Evolutionary conservation across 257 asterid species (phyloP).

Genomic region (Rehmannia glutinosa): DNA sequence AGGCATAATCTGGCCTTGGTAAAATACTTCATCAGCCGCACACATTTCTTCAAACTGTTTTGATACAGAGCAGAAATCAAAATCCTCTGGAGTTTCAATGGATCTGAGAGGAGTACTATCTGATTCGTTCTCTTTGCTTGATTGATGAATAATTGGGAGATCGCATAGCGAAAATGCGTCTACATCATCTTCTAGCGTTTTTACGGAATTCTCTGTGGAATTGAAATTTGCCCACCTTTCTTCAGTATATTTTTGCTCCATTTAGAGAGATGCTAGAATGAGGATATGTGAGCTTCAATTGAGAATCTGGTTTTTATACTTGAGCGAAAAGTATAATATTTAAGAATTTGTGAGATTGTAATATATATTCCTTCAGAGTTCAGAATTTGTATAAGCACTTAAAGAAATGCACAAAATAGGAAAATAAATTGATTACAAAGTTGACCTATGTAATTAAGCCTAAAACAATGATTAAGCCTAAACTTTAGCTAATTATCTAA

Average conservation of each 20-base stretch:
- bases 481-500: no score
- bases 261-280: not conserved
- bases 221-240: slow-evolving; percentile 9
- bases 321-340: not conserved
- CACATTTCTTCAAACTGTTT: slow-evolving; percentile 51
- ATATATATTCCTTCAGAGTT: no score
- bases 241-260: slow-evolving; percentile 6
- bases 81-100: slow-evolving; percentile 36
- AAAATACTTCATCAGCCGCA: slow-evolving; percentile 66
- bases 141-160: slow-evolving; percentile 44
- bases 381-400: no score
- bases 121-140: slow-evolving; percentile 14
- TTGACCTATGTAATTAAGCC: no score
- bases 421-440: no score
- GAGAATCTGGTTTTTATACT: not conserved
- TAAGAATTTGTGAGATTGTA: no score
- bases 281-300: not conserved
- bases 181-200: not conserved
- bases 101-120: not conserved
- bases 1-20: slow-evolving; percentile 66
- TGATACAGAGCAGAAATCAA: slow-evolving; percentile 40
- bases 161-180: slow-evolving; percentile 60
- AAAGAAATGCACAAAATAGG: no score
- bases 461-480: no score
- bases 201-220: not conserved